phyloP scores from a whole-genome alignment of 2,329 filamentous ascomycete species.

The Penicillium expansum region DNA sequence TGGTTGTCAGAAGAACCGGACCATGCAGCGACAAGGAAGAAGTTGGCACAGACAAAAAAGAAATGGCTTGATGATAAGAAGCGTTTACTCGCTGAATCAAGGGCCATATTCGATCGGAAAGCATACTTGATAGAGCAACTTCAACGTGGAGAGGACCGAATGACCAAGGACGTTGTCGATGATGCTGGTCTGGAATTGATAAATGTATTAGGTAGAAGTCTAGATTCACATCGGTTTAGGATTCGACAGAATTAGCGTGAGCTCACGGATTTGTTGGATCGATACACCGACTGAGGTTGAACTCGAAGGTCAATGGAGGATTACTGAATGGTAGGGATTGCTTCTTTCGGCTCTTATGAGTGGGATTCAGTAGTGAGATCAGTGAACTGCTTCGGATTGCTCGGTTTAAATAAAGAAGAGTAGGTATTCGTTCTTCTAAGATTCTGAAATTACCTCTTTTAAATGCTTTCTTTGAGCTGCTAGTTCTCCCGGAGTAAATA shows the following conservation, averaged over 20 bases:
- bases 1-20: too few relatives aligned
- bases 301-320: background rate
- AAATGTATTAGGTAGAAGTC: fast-evolving
- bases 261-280: background rate
- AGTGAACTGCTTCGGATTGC: background rate
- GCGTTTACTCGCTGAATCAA: background rate
- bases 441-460: background rate
- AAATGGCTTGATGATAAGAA: background rate
- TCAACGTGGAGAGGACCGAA: background rate
- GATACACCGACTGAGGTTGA: background rate
- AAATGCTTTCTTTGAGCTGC: background rate
- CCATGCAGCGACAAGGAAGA: background rate
- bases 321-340: background rate
- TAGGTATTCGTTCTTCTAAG: background rate
- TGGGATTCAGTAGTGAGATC: background rate
- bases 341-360: background rate
- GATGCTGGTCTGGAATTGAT: background rate
- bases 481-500: background rate
- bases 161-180: background rate
- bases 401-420: background rate
- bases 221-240: background rate
- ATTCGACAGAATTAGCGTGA: background rate
- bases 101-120: background rate
- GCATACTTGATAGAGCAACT: background rate
- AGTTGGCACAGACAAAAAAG: too few relatives aligned